These are phyloP conservation scores for Aristolochia californica DNA, from an alignment of 164 flowering plant genomes.

Conservation along the genomic window DNA sequence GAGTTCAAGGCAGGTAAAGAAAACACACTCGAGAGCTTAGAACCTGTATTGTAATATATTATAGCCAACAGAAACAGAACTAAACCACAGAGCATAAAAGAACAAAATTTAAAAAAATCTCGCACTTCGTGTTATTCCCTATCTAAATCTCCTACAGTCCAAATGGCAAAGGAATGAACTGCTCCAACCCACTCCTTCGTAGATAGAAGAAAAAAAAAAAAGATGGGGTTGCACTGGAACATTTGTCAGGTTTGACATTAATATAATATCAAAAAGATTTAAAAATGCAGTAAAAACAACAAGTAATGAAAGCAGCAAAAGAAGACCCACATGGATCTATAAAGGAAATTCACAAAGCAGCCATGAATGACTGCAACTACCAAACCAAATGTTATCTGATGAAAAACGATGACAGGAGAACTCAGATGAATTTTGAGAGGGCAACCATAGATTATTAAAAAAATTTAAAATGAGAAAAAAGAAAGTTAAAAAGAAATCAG, in stretches of 20 bases:
- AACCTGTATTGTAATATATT: background rate
- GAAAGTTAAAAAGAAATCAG: background rate
- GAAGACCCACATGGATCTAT: no score
- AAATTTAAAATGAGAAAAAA: background rate
- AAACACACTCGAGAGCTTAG: slow-evolving; percentile 2
- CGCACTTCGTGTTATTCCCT: slow-evolving; percentile 5
- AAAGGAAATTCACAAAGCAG: no score
- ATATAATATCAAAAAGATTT: background rate
- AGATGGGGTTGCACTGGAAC: background rate
- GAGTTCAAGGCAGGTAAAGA: slow-evolving; percentile 9
- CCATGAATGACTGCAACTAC: background rate
- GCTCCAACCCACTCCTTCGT: slow-evolving; percentile 8
- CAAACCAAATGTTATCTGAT: background rate
- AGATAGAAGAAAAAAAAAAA: background rate
- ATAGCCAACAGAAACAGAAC: no score
- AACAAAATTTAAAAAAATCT: no score
- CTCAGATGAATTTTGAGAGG: no score
- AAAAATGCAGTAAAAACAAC: no score
- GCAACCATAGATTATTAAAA: background rate
- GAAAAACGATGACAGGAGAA: background rate
- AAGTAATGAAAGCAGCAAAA: no score
- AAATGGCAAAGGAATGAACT: slow-evolving; percentile 2
- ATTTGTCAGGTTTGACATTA: slow-evolving; percentile 3
- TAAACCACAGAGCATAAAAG: no score
- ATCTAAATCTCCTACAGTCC: slow-evolving; percentile 1